Base-by-base conservation (phyloP, 352 stramenopile genomes). In the Pythium plurisporium region DNA sequence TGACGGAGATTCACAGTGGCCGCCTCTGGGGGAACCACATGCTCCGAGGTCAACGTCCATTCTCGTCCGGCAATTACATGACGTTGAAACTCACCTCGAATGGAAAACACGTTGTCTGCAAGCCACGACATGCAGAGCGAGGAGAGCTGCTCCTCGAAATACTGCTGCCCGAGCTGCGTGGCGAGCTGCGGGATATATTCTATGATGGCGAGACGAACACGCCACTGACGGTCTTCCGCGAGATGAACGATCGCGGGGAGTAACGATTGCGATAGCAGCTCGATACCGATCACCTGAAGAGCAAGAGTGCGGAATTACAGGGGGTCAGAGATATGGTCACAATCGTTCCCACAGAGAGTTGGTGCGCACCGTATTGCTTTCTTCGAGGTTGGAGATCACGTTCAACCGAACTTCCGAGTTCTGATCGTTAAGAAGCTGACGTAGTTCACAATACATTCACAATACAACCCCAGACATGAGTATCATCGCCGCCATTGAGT, bases 221-320 rank as follows among this genome's bases (percentile, higher is more conserved):
- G 84, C 97, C 97, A 99, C 72, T 99, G 98, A n/a, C 86, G 81
- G 78, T 99, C 97, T 80, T 99, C 91, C 20, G 96, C 94, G 41
- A 99, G 79, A 65, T 99, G 95, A 7, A 98, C 76, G 74, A 99
- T 98, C 41, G 96, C 96, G 40, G 97, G 97, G 10, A 99, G 64
- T 12, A 99, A 73, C n/a, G 90, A 98, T 60, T 99, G 89, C 17
- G 87, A 96, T 29, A 99, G 68, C 31, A 98, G 71, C 64, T 99
- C 96, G 46, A 98, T 96, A 27, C 97, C 97, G 58, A 99, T 97
- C 10, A 99, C 93, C 73, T 91, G 47, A 43, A 22, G n/a, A n/a
- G n/a, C n/a, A n/a, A n/a, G n/a, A n/a, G n/a, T n/a, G n/a, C n/a
- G n/a, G n/a, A n/a, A n/a, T n/a, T n/a, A n/a, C n/a, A n/a, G n/a